Evolutionary conservation across 2,329 filamentous ascomycete species (phyloP), one percentile per base, ranked within the genome.

Genomic region (Epichloe coenophiala): DNA sequence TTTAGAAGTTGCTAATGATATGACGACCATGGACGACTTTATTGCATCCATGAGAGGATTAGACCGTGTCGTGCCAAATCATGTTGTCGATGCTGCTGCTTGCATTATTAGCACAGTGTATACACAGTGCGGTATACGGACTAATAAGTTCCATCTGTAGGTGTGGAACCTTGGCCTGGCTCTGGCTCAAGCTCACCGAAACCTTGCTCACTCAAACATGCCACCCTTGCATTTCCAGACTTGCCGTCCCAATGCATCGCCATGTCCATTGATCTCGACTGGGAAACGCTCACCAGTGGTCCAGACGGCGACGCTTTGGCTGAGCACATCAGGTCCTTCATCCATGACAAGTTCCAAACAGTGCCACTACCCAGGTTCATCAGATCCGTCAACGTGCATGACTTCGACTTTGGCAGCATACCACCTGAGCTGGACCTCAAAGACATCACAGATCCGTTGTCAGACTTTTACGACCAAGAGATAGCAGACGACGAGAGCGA

Each of bases 181-280:
- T 4, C 21, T 3, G 3, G 36, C 36, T 38, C 36, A 38, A n/a
- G 12, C 36, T 38, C 36, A n/a, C 36, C 38, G 23, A 17, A 17
- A 19, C 39, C 17, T 41, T 17, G 17, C 17, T 17, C 17, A 7
- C 19, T 23, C 12, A 21, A 12, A 23, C 39, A 42, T 40, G 15
- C 6, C 2, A 8, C 23, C 23, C 27, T 27, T 27, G 27, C 27
- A 27, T 27, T 27, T 27, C 27, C 27, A 27, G 27, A 27, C 27
- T 27, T 27, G 27, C 27, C 27, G 27, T 27, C 27, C 15, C 39
- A 17, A 38, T 36, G 40, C 42, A 43, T 48, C 41, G 54, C 54
- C 58, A 98, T 98, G 93, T 97, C 93, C 59, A 91, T 98, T 72
- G 90, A 97, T 64, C 84, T 98, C 65, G 89, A 95, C 69, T 98